A percentile compares a stretch with the other conserved stretches of the same genome.
phyloP scores from a whole-genome alignment of 2,329 filamentous ascomycete species.

The Colletotrichum sp. region DNA sequence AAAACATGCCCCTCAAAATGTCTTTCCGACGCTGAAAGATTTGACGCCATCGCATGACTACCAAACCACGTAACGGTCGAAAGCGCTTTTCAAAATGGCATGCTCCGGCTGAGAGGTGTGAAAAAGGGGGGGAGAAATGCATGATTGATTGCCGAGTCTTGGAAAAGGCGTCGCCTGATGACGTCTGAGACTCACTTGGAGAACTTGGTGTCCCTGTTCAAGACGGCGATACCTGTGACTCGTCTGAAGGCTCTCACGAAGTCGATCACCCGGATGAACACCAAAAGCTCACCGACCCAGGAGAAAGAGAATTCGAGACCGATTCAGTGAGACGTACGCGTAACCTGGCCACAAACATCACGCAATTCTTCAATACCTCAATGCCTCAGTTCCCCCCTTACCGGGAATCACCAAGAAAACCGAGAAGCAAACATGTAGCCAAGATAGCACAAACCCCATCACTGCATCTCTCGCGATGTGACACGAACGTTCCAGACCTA shows the following conservation, averaged over 20 bases:
- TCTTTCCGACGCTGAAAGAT: neutral
- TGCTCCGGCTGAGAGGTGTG: neutral
- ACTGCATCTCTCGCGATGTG: neutral
- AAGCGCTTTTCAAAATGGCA: neutral
- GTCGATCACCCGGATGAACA: neutral
- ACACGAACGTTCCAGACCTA: neutral
- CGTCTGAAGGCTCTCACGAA: neutral
- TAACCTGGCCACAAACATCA: neutral
- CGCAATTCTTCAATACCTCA: neutral
- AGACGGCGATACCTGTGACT: neutral
- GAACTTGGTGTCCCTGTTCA: neutral
- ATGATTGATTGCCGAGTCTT: neutral
- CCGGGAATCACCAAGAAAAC: neutral
- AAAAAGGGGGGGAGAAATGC: neutral
- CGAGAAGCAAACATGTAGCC: neutral
- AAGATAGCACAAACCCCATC: neutral
- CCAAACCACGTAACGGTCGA: neutral
- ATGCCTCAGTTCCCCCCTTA: neutral
- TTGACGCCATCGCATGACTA: neutral
- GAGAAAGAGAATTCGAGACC: neutral
- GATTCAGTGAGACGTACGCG: neutral
- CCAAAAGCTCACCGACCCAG: neutral
- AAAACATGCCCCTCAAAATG: neutral
- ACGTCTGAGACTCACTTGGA: neutral
- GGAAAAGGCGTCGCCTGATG: neutral